phyloP scores from a whole-genome alignment of 768 basidiomycete species.

The Tylopilus felleus region DNA sequence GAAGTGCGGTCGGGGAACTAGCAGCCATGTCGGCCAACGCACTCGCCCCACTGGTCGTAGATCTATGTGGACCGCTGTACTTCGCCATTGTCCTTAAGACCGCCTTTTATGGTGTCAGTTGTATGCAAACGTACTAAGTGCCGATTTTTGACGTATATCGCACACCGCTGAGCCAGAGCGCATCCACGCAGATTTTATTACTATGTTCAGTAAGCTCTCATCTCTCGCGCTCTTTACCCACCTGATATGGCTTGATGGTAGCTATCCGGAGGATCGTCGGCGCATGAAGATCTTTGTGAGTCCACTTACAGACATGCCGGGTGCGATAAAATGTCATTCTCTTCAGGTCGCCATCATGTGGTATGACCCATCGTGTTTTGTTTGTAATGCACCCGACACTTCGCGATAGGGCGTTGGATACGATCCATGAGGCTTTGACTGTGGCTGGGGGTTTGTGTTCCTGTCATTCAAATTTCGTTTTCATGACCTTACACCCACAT shows the following conservation, averaged over 20 bases:
- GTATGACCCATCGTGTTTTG: not conserved
- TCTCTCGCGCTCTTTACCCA: too few relatives aligned
- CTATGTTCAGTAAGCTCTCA: not conserved
- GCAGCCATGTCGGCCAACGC: not conserved
- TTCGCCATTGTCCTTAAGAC: not conserved
- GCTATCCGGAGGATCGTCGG: too few relatives aligned
- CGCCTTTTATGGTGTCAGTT: slow-evolving; percentile 1
- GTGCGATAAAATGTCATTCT: too few relatives aligned
- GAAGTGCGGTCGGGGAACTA: not conserved
- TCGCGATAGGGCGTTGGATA: not conserved
- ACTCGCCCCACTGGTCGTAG: not conserved
- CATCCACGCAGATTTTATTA: slow-evolving; percentile 6
- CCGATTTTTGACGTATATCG: too few relatives aligned
- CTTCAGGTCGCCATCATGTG: slow-evolving; percentile 7
- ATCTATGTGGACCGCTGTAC: not conserved
- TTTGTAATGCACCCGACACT: not conserved
- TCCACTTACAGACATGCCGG: too few relatives aligned
- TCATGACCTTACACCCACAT: not conserved
- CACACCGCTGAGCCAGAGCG: too few relatives aligned
- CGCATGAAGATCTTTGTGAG: too few relatives aligned
- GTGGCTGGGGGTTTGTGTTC: slow-evolving; percentile 7
- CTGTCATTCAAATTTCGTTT: not conserved
- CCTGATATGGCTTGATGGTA: too few relatives aligned
- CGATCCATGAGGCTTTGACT: not conserved
- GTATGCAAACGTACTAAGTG: slow-evolving; percentile 17